Base-by-base conservation (phyloP, 441 rosid species). In the Pelargonium citronellum region DNA sequence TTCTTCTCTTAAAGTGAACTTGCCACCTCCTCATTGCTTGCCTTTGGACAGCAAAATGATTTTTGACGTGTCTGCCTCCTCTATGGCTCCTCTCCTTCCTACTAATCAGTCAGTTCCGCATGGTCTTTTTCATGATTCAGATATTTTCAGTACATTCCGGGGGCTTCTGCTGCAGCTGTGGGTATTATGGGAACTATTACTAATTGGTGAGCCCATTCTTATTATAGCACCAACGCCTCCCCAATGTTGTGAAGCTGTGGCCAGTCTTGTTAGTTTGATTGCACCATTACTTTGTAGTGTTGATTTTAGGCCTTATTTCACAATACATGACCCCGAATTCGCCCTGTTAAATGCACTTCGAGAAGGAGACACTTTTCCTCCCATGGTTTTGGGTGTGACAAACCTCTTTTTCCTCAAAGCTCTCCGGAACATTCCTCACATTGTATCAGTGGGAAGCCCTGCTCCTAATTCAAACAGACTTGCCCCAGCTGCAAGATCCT, bases 301-400 rank as follows among this genome's bases (percentile, higher is more conserved):
- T 69, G 99, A 95, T 79, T 95, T 95, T 83, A 89, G 99, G 87
- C 98, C 98, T 6, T 95, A 92, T 80, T 95, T 95, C 76, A 92
- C 98, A 73, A 95, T 95, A 72, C 99, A 92, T 74, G 96, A 92
- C 79, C 97, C 98, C 0, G 91, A 86, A 12, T 95, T 95, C 66
- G 87, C 88, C 46, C 76, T 73, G 16, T 69, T 95, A 57, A 92
- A 92, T 79, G 81, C 90, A 7, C 88, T 95, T 68, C 82, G 78
- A 68, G 91, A 89, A 79, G 97, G 93, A 69, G 88, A 83, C 34
- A 68, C 84, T 44, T 95, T 90, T 79, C 99, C 99, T 51, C 91
- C 98, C 13, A 85, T 95, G 87, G 73, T 95, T 62, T 86, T 95
- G 87, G 99, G 97, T 58, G 99, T 92, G 55, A 95, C 99, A 24